Evolutionary conservation across 805 yeast species (phyloP).

Genomic region (Candida orba): DNA sequence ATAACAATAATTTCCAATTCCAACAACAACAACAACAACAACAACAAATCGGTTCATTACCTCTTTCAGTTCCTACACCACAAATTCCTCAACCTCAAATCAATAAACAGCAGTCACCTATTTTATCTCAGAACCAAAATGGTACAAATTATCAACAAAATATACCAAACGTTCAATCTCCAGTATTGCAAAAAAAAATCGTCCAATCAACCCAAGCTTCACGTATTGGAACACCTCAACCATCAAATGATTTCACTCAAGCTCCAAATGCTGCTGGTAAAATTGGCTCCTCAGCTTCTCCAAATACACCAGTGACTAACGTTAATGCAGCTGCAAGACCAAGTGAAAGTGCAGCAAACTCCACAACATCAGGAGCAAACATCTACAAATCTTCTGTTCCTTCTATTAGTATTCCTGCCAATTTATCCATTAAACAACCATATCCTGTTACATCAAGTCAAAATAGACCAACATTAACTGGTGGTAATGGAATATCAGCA

Average conservation of each 20-base stretch:
- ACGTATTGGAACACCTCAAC: slow-evolving; percentile 18
- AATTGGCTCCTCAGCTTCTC: slow-evolving; percentile 20
- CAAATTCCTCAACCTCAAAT: slow-evolving; percentile 10
- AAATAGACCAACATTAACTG: slow-evolving; percentile 74
- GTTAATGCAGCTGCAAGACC: slow-evolving; percentile 45
- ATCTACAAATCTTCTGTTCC: slow-evolving; percentile 43
- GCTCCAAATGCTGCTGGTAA: slow-evolving; percentile 8
- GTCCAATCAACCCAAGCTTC: slow-evolving; percentile 14
- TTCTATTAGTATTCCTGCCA: slow-evolving; percentile 64
- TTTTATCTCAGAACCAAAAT: slow-evolving; percentile 5
- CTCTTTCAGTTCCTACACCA: neutral
- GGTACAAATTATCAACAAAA: slow-evolving; percentile 8
- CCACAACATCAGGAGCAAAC: slow-evolving; percentile 21
- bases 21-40: slow-evolving; percentile 8
- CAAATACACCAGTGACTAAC: slow-evolving; percentile 34
- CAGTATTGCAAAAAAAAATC: slow-evolving; percentile 4
- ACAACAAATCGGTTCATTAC: no score
- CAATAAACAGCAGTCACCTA: slow-evolving; percentile 11
- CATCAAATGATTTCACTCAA: slow-evolving; percentile 8
- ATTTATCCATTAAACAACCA: slow-evolving; percentile 58
- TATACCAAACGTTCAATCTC: slow-evolving; percentile 14
- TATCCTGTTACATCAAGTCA: slow-evolving; percentile 59
- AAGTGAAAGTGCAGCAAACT: slow-evolving; percentile 22
- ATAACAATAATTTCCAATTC: slow-evolving; percentile 3
- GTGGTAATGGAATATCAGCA: slow-evolving; percentile 71